These are phyloP conservation scores for Lecanicillium sp. DNA, from an alignment of 2,329 filamentous ascomycete species.

Conservation along the genomic window DNA sequence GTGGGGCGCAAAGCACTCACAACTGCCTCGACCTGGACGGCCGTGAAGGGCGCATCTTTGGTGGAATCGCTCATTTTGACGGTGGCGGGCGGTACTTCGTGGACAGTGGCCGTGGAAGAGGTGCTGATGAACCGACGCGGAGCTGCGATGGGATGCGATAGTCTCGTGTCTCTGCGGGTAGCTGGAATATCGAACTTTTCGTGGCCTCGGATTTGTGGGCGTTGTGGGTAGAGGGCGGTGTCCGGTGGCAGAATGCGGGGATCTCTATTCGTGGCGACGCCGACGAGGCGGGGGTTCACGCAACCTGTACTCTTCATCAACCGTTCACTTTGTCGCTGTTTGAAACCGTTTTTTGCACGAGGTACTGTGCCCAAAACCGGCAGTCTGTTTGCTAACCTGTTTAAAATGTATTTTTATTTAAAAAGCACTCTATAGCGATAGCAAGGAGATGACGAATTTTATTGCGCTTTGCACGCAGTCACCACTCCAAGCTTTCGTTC, in stretches of 20 bases:
- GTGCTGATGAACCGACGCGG: slow-evolving; percentile 17
- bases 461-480: slow-evolving; percentile 10
- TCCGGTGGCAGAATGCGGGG: slow-evolving; percentile 24
- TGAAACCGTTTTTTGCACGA: slow-evolving; percentile 1
- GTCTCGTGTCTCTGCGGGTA: slow-evolving; percentile 12
- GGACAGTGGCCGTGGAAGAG: slow-evolving; percentile 15
- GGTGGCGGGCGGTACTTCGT: slow-evolving; percentile 18
- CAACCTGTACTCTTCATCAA: slow-evolving; percentile 7
- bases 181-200: slow-evolving; percentile 36
- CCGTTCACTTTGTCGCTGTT: background rate
- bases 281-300: background rate
- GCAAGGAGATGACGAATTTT: slow-evolving; percentile 10
- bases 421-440: slow-evolving; percentile 10
- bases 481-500: slow-evolving; percentile 8
- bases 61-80: slow-evolving; percentile 49
- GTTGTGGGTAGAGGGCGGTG: slow-evolving; percentile 35
- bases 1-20: slow-evolving; percentile 48
- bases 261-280: background rate
- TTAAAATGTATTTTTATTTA: slow-evolving; percentile 8
- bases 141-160: slow-evolving; percentile 18
- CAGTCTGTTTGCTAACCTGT: slow-evolving; percentile 7
- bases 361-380: slow-evolving; percentile 7
- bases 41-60: slow-evolving; percentile 68
- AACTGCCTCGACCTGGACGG: slow-evolving; percentile 91
- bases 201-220: slow-evolving; percentile 32